Evolutionary conservation across 1,139 yeast genomes (phyloP), one percentile per base, ranked within the genome.

Genomic region (Saccharomyces hybrid): DNA sequence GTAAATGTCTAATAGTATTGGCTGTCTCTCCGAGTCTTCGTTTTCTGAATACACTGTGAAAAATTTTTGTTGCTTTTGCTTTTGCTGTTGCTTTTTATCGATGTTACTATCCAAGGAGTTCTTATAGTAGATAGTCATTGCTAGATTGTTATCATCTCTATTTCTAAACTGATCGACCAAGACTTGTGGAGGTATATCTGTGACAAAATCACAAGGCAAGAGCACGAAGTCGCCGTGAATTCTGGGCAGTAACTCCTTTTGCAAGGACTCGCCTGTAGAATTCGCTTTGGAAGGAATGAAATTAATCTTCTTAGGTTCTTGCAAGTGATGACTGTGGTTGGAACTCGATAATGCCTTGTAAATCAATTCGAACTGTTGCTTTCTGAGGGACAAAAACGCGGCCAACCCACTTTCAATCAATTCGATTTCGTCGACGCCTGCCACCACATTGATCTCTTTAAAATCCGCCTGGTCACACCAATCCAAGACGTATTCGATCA

Each of bases 391-490:
- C 56, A 66, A 49, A 50, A 62, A 67, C 2, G 58, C 57, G 24
- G 54, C 49, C 28, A 70, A 51, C 26, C 64, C 66, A 32, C 57
- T 55, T 50, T 60, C 58, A 28, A 70, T 66, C 16, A 59, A 58
- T 14, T 69, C 71, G 16, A 68, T 66, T 16, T 74, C 71, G n/a
- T 68, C 73, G 8, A 67, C 60, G 54, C 77, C 78, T 54, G 83
- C 79, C 4, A 78, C 79, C 14, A 82, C 76, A 47, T 86, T 76
- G 16, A 85, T 77, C 55, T 78, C 80, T 46, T 81, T 79, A 68
- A 88, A 87, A 58, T 86, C 85, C 1, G 96, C 98, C 66, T 79
- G 78, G 64, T 85, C 89, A 75, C 98, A 90, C 98, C 98, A 95
- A 62, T 87, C 91, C 49, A 95, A 76, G 2, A 88, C 95, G 66